Conservation (phyloP, 2,329 filamentous ascomycete genomes). For the Fusarium avenaceum region DNA sequence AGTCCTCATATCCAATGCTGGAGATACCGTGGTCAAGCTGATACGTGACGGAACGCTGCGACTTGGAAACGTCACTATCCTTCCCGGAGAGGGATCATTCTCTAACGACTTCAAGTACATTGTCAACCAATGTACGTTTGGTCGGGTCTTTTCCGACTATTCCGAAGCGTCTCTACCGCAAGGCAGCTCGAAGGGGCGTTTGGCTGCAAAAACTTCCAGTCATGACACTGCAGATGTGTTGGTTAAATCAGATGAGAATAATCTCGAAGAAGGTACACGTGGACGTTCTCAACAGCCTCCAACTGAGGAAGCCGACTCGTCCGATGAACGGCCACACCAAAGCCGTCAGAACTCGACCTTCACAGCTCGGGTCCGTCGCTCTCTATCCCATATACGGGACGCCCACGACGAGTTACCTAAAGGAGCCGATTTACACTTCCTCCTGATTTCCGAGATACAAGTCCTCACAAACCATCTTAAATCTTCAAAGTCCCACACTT, state of each 20-base stretch:
- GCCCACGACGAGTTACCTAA: slow-evolving; percentile 57
- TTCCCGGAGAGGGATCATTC: slow-evolving; percentile 68
- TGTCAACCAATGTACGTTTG: slow-evolving; percentile 59
- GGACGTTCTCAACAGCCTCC: slow-evolving; percentile 20
- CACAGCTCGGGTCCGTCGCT: slow-evolving; percentile 55
- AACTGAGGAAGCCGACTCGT: slow-evolving; percentile 4
- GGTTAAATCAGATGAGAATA: slow-evolving; percentile 26
- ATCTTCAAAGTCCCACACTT: slow-evolving; percentile 70
- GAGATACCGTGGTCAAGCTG: slow-evolving; percentile 81
- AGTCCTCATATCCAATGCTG: slow-evolving; percentile 85
- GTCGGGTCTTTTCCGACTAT: slow-evolving; percentile 55
- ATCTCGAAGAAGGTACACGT: slow-evolving; percentile 10
- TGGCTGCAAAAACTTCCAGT: background rate
- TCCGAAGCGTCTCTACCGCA: slow-evolving; percentile 10
- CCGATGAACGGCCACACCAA: slow-evolving; percentile 38
- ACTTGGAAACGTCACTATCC: slow-evolving; percentile 71
- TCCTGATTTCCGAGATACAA: slow-evolving; percentile 80
- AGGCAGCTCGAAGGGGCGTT: background rate
- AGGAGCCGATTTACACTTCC: slow-evolving; percentile 67
- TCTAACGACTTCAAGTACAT: slow-evolving; percentile 61
- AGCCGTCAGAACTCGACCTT: slow-evolving; percentile 38
- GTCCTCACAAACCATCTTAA: slow-evolving; percentile 73
- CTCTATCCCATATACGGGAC: slow-evolving; percentile 54
- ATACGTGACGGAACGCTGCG: slow-evolving; percentile 68
- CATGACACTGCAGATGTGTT: slow-evolving; percentile 11